Percentiles rank a stretch among this genome's conserved stretches.
Evolutionary conservation across 108 stramenopile species (phyloP).

Genomic region (Pelagomonas calceolata): DNA sequence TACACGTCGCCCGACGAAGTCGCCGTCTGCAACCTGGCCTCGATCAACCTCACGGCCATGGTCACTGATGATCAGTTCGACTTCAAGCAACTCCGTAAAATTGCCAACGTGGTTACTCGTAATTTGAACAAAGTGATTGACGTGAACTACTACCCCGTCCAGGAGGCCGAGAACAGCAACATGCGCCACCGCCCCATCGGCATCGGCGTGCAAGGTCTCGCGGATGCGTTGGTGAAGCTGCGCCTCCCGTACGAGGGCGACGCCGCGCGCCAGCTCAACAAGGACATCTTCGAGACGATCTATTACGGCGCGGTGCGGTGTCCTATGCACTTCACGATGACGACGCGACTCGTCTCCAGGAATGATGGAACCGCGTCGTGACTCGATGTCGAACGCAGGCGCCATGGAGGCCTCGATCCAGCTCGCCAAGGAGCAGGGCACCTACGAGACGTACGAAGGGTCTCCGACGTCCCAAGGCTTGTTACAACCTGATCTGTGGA

Average conservation of each 20-base stretch:
- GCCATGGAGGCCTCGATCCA: slow-evolving; percentile 77
- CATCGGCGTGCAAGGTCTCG: slow-evolving; percentile 98
- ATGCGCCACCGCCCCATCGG: slow-evolving; percentile 97
- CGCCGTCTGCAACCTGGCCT: slow-evolving; percentile 98
- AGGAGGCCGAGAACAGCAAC: slow-evolving; percentile 71
- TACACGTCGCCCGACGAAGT: slow-evolving; percentile 96
- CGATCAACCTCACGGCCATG: slow-evolving; percentile 84
- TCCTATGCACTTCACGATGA: too few relatives aligned
- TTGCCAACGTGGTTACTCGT: slow-evolving; percentile 82
- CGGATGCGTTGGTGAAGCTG: slow-evolving; percentile 89
- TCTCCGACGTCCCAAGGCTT: slow-evolving; percentile 86
- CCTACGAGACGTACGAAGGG: slow-evolving; percentile 85
- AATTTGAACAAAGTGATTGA: slow-evolving; percentile 98
- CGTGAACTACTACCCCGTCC: slow-evolving; percentile 91
- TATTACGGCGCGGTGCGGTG: too few relatives aligned
- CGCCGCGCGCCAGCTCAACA: slow-evolving; percentile 73
- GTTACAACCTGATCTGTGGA: slow-evolving; percentile 97
- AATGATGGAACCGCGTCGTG: too few relatives aligned
- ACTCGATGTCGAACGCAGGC: too few relatives aligned
- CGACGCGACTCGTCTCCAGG: too few relatives aligned
- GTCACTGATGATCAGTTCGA: slow-evolving; percentile 65
- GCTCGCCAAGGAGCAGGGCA: slow-evolving; percentile 76
- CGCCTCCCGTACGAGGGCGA: slow-evolving; percentile 84
- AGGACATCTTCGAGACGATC: slow-evolving; percentile 62
- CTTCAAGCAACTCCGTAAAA: slow-evolving; percentile 65